These are phyloP conservation scores for Globisporangium splendens DNA, from an alignment of 352 stramenopile genomes.

Conservation along the genomic window DNA sequence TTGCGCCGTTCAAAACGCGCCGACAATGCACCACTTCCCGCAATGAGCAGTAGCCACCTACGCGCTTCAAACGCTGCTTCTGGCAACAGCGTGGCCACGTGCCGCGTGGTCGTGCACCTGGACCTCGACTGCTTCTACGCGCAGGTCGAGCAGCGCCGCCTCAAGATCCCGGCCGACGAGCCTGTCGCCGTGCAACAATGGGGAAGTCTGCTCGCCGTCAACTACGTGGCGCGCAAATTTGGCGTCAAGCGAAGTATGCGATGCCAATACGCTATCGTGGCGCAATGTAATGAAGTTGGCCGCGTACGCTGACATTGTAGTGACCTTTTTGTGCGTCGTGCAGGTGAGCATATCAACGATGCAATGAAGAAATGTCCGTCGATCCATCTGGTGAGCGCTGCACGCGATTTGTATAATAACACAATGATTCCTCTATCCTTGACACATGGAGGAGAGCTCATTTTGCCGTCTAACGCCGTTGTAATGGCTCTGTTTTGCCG, in stretches of 20 bases:
- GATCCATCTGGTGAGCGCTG: slow-evolving; percentile 59
- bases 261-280: background rate
- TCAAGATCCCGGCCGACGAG: slow-evolving; percentile 55
- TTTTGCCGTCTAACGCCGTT: too few species aligned
- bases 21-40: background rate
- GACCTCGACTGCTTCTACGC: slow-evolving; percentile 89
- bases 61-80: background rate
- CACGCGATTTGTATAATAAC: background rate
- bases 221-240: slow-evolving; percentile 75
- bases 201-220: slow-evolving; percentile 79
- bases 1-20: background rate
- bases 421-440: too few species aligned
- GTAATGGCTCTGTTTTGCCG: background rate
- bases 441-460: background rate
- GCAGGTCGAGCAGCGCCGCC: slow-evolving; percentile 75
- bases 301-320: background rate
- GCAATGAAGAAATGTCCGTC: slow-evolving; percentile 70
- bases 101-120: slow-evolving; percentile 77
- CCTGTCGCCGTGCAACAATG: slow-evolving; percentile 84
- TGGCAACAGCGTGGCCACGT: background rate
- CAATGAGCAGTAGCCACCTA: slow-evolving; percentile 5
- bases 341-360: slow-evolving; percentile 62
- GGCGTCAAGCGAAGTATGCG: slow-evolving; percentile 53
- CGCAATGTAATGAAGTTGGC: too few species aligned
- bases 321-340: background rate